Evolutionary conservation across 2,329 filamentous ascomycete genomes (phyloP).

Genomic region (Xylariaceae sp.): DNA sequence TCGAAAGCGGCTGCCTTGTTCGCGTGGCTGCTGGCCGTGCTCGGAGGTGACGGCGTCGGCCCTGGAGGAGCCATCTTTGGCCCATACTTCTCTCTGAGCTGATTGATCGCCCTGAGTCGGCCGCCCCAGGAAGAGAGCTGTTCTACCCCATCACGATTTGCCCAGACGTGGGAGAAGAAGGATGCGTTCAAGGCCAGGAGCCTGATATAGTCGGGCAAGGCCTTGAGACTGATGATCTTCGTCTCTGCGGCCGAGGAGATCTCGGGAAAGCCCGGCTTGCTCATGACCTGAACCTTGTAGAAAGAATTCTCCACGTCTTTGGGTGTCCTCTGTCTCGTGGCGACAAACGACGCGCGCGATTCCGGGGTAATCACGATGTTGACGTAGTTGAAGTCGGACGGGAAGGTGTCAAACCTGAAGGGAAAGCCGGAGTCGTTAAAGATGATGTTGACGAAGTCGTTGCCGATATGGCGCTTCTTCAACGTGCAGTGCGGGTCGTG

Average conservation of each 20-base stretch:
- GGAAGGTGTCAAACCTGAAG: conserved; percentile 87
- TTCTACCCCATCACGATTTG: conserved; percentile 68
- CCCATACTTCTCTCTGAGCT: conserved; percentile 65
- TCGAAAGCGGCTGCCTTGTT: conserved; percentile 30
- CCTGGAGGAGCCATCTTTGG: conserved; percentile 33
- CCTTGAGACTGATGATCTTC: conserved; percentile 80
- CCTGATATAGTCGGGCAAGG: conserved; percentile 78
- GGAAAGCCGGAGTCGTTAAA: conserved; percentile 94
- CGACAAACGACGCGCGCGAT: conserved; percentile 69
- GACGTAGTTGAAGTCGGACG: conserved; percentile 92
- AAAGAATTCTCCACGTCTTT: conserved; percentile 48
- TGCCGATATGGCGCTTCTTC: conserved; percentile 95
- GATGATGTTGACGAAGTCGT: conserved; percentile 96
- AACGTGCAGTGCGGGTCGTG: conserved; percentile 68
- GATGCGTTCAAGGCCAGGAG: conserved; percentile 88
- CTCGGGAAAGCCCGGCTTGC: conserved; percentile 81
- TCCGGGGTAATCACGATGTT: conserved; percentile 94
- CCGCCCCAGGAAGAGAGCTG: conserved; percentile 87
- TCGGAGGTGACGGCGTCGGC: conserved; percentile 26
- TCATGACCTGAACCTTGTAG: conserved; percentile 86
- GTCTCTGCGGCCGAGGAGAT: conserved; percentile 84
- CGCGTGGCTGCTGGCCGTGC: conserved; percentile 30
- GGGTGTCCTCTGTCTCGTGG: conserved; percentile 38
- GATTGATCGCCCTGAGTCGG: conserved; percentile 77
- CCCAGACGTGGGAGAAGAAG: conserved; percentile 90